Conservation (phyloP, 2,329 filamentous ascomycete species). For the Ophiosphaerella herpotricha region DNA sequence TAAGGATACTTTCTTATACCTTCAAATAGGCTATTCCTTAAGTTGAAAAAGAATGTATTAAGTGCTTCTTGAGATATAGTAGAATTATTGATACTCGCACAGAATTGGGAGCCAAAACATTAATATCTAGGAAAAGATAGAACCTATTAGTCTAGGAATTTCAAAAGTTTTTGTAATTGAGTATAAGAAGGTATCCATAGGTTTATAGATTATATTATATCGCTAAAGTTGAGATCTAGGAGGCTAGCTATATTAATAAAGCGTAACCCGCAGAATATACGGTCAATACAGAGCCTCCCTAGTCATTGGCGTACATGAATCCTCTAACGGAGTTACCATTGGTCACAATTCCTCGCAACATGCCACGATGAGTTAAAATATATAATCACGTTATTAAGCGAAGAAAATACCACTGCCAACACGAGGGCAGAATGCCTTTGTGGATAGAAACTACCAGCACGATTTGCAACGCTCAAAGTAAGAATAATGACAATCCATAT, state of each 20-base stretch:
- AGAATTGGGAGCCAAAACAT: too few species aligned
- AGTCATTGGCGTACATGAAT: conserved; percentile 60
- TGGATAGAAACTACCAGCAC: conserved; percentile 53
- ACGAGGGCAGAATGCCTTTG: conserved; percentile 40
- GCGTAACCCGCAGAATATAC: conserved; percentile 47
- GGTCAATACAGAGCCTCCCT: conserved; percentile 39
- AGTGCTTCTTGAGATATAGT: too few species aligned
- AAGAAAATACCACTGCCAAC: conserved; percentile 40
- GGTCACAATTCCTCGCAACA: conserved; percentile 64
- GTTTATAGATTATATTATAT: too few species aligned
- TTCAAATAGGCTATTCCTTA: too few species aligned
- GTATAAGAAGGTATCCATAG: too few species aligned
- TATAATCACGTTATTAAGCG: conserved; percentile 49
- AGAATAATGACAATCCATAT: conserved; percentile 55
- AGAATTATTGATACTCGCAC: too few species aligned
- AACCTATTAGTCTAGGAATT: too few species aligned
- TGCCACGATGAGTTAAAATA: conserved; percentile 60
- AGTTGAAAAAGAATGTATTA: too few species aligned
- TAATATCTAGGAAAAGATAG: too few species aligned
- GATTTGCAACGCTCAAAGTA: conserved; percentile 54
- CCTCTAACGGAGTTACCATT: conserved; percentile 66
- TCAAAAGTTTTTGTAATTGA: too few species aligned
- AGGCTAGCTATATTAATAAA: conserved; percentile 51
- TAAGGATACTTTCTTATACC: too few species aligned
- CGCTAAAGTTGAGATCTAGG: too few species aligned